Evolutionary conservation across 306 rosid species (phyloP).

Genomic region (Castanea sativa): DNA sequence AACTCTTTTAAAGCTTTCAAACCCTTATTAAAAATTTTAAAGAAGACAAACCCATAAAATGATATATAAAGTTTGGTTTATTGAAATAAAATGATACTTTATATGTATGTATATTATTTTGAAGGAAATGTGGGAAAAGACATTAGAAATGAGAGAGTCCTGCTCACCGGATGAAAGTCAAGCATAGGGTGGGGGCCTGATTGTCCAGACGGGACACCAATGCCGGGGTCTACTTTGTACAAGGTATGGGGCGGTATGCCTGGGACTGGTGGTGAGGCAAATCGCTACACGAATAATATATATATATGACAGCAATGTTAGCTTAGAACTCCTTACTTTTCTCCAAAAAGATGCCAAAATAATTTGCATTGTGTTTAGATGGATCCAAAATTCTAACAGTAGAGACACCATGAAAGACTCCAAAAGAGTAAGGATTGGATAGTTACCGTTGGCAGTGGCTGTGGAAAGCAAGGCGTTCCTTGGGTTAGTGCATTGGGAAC

Average conservation of each 20-base stretch:
- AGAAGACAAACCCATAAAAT: too few species aligned
- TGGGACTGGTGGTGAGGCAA: slow-evolving; percentile 46
- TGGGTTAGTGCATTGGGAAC: slow-evolving; percentile 44
- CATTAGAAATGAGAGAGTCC: not conserved
- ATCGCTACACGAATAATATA: slow-evolving; percentile 44
- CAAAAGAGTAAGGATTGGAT: slow-evolving; percentile 33
- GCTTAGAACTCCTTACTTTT: not conserved
- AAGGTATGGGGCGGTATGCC: slow-evolving; percentile 59
- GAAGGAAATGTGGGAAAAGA: not conserved
- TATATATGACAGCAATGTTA: slow-evolving; percentile 3
- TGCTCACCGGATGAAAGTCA: slow-evolving; percentile 73
- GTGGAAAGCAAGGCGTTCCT: slow-evolving; percentile 65
- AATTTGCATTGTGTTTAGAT: not conserved
- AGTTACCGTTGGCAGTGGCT: slow-evolving; percentile 53
- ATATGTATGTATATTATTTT: not conserved
- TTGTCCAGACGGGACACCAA: slow-evolving; percentile 30
- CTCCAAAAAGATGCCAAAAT: slow-evolving; percentile 9
- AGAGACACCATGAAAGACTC: slow-evolving; percentile 37
- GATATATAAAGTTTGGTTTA: too few species aligned
- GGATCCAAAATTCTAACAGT: slow-evolving; percentile 20
- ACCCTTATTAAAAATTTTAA: too few species aligned
- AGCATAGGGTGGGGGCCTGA: slow-evolving; percentile 33
- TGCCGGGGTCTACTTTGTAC: slow-evolving; percentile 55
- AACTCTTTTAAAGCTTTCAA: too few species aligned
- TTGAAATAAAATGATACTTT: too few species aligned